phyloP scores from a whole-genome alignment of 108 stramenopile species.

The Pseudonitzschia multiseries region DNA sequence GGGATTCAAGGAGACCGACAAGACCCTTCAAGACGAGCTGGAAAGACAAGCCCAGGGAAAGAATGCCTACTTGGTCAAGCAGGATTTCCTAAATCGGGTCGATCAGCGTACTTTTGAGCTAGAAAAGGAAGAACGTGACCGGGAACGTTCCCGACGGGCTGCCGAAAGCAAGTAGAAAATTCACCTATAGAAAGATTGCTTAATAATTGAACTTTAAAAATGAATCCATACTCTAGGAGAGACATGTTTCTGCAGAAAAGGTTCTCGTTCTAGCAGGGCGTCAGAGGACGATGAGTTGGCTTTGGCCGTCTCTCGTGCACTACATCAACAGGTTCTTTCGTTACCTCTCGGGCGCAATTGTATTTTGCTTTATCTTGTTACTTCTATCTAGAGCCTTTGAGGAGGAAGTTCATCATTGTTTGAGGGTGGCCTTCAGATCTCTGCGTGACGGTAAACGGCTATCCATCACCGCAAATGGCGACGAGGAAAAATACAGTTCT shows the following conservation, averaged over 20 bases:
- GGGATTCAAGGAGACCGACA: constrained; percentile 73
- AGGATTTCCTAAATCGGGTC: constrained; percentile 84
- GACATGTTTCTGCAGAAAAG: neutral
- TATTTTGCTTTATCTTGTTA: neutral
- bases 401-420: neutral
- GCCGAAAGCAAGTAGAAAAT: constrained; percentile 12
- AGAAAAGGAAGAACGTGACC: constrained; percentile 76
- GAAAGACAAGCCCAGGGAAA: constrained; percentile 75
- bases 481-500: constrained; percentile 20
- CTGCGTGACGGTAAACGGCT: neutral
- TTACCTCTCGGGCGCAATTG: neutral
- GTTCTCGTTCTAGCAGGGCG: no score
- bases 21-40: constrained; percentile 70
- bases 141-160: constrained; percentile 54
- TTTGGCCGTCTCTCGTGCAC: no score
- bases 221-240: neutral
- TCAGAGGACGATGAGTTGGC: no score
- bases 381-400: neutral
- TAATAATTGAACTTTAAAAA: neutral
- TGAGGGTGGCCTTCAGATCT: neutral
- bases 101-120: constrained; percentile 81
- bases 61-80: constrained; percentile 83
- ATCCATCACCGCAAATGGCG: neutral
- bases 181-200: neutral
- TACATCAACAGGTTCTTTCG: no score